phyloP scores from a whole-genome alignment of 176 grass and related monocot species.

The Musa schizocarpa region DNA sequence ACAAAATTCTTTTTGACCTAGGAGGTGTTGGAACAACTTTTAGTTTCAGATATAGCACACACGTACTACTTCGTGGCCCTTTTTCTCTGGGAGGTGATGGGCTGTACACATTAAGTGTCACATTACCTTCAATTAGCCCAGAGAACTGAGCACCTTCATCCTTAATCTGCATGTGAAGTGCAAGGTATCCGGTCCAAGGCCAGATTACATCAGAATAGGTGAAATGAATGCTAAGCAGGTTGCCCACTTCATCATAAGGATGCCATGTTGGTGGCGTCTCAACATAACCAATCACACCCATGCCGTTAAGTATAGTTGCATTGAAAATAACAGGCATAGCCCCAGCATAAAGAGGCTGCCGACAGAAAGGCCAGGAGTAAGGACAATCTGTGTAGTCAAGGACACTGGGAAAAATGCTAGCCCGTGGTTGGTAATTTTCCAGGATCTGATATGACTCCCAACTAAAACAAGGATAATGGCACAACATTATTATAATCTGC shows the following conservation, averaged over 20 bases:
- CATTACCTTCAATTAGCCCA: constrained; percentile 78
- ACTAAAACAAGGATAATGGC: constrained; percentile 28
- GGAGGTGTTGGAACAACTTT: constrained; percentile 69
- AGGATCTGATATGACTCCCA: constrained; percentile 91
- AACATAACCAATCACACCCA: constrained; percentile 85
- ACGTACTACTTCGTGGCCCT: constrained; percentile 45
- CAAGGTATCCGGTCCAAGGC: constrained; percentile 93
- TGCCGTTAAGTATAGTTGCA: constrained; percentile 92
- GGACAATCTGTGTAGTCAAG: constrained; percentile 87
- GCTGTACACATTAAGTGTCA: constrained; percentile 58
- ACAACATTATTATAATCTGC: not conserved
- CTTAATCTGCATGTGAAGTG: constrained; percentile 91
- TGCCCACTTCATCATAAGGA: constrained; percentile 70
- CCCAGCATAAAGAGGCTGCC: constrained; percentile 81
- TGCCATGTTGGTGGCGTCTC: constrained; percentile 72
- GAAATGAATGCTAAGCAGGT: constrained; percentile 83
- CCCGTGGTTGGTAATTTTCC: constrained; percentile 70
- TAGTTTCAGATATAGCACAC: constrained; percentile 69
- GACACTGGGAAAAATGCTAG: constrained; percentile 71
- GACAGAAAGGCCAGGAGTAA: constrained; percentile 93
- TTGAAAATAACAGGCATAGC: constrained; percentile 94
- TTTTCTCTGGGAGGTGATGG: constrained; percentile 50
- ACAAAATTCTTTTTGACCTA: constrained; percentile 81
- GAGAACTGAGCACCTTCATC: constrained; percentile 74
- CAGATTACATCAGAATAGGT: constrained; percentile 90